Evolutionary conservation across 805 yeast species (phyloP), one percentile per base, ranked within the genome.

Genomic region (Yarrowia bubula): DNA sequence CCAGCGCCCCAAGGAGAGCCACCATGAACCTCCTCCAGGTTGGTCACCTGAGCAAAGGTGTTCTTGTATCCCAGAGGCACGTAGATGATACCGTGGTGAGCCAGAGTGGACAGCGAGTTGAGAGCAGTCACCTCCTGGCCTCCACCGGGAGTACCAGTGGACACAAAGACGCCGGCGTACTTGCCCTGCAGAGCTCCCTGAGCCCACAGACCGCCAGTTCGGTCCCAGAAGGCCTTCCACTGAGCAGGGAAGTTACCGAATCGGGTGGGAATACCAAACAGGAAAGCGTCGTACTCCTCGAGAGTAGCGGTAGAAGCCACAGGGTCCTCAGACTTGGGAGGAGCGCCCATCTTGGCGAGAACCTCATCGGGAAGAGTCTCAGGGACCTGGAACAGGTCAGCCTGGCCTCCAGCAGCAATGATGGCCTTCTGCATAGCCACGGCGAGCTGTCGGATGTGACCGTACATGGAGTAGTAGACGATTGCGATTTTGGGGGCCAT

Each of bases 1-100:
- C 96, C 96, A 38, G 96, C 88, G 75, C 96, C 96, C 91, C 92
- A 90, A 51, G 96, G 84, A 22, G 92, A 83, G 65, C 89, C 89
- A 69, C 96, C 96, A 74, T 88, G 96, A 58, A 84, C 81, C 77
- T 88, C 91, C 3, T 81, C 83, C 48, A 86, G 71, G 76, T 80
- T 80, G 47, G 88, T 76, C 68, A 86, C 71, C 69, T 81, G 81
- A 10, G 82, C 81, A 75, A 86, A 86, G 4, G 82, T 78, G 67
- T 79, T 75, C 68, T 80, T 82, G 78, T 86, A 90, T 67, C 96
- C 96, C 70, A 89, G 80, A 67, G 96, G 96, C 55, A 90, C 84
- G 75, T 75, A 89, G 66, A 86, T 81, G 76, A 89, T 80, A 71
- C 96, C 96, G 70, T 89, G 95, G 75, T 90, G 96, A 55, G 80